A percentile compares a stretch with the other conserved stretches of the same genome.
Evolutionary conservation across 306 rosid species (phyloP).

Genomic region (Prunus fruticosa): DNA sequence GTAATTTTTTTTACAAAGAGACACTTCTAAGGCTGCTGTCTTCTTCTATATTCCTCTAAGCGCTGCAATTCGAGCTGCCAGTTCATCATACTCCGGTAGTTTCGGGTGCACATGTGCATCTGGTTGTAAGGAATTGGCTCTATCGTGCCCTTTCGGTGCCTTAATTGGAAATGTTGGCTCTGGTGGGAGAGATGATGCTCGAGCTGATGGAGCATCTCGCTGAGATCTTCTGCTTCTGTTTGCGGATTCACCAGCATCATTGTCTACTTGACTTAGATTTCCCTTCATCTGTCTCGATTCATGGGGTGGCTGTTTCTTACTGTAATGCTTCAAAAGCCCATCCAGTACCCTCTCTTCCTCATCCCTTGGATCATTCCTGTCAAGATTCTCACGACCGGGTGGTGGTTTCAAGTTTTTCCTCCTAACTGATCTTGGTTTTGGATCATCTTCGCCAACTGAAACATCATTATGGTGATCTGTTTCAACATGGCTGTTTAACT

Average conservation of each 20-base stretch:
- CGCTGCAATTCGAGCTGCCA: slow-evolving; percentile 53
- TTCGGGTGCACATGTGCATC: slow-evolving; percentile 56
- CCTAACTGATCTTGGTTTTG: slow-evolving; percentile 67
- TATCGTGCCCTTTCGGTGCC: slow-evolving; percentile 17
- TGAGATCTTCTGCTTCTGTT: slow-evolving; percentile 14
- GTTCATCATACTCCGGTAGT: slow-evolving; percentile 74
- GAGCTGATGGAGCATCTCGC: slow-evolving; percentile 3
- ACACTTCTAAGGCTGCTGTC: background rate
- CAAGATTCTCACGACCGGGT: slow-evolving; percentile 17
- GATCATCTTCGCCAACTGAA: slow-evolving; percentile 30
- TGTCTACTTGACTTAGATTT: slow-evolving; percentile 7
- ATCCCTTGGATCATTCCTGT: slow-evolving; percentile 2
- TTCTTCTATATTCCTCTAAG: slow-evolving; percentile 38
- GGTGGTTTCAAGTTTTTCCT: slow-evolving; percentile 37
- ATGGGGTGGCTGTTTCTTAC: slow-evolving; percentile 27
- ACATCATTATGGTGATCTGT: slow-evolving; percentile 10
- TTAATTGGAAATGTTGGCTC: slow-evolving; percentile 17
- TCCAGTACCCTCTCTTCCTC: slow-evolving; percentile 35
- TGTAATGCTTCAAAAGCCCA: slow-evolving; percentile 36
- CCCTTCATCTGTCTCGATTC: slow-evolving; percentile 20
- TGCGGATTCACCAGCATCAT: background rate
- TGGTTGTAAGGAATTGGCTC: slow-evolving; percentile 37
- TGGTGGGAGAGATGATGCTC: slow-evolving; percentile 40
- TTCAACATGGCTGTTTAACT: slow-evolving; percentile 11
- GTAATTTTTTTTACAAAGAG: background rate